phyloP scores from a whole-genome alignment of 1,284 basidiomycete genomes.

The Amylostereum areolatum region DNA sequence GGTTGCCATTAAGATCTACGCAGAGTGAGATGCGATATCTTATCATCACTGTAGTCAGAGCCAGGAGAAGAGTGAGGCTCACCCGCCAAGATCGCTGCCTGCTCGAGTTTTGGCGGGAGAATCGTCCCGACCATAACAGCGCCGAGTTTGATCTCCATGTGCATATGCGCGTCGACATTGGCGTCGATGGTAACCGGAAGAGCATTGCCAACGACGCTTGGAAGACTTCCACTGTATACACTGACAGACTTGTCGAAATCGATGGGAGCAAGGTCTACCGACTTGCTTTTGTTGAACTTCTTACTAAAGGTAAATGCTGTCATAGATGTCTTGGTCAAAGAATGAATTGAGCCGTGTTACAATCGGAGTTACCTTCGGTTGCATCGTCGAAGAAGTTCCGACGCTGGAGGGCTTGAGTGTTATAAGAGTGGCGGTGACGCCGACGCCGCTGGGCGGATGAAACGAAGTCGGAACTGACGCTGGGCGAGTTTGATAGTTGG shows the following conservation, averaged over 20 bases:
- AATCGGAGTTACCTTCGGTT: too few relatives aligned
- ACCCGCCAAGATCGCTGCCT: constrained; percentile 27
- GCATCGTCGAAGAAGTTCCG: too few relatives aligned
- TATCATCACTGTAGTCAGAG: constrained; percentile 2
- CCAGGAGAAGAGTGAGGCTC: neutral
- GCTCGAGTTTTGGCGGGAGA: constrained; percentile 31
- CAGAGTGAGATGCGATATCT: neutral
- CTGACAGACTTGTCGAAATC: constrained; percentile 30
- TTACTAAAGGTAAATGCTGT: constrained; percentile 7
- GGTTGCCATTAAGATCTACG: constrained; percentile 16
- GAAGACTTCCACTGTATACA: constrained; percentile 32
- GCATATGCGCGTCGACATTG: constrained; percentile 31
- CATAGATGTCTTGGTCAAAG: neutral
- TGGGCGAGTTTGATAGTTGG: neutral
- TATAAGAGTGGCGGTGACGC: neutral
- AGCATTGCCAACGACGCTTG: constrained; percentile 27
- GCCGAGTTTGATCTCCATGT: constrained; percentile 31
- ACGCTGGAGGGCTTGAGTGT: neutral
- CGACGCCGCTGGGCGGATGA: neutral
- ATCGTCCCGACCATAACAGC: constrained; percentile 35
- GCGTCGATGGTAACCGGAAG: constrained; percentile 21
- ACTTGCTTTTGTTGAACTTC: constrained; percentile 18
- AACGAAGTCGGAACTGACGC: neutral
- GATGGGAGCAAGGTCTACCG: constrained; percentile 24
- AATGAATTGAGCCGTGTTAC: neutral